Evolutionary conservation across 805 yeast species (phyloP), one percentile per base, ranked within the genome.

Genomic region (Ogataea henricii): DNA sequence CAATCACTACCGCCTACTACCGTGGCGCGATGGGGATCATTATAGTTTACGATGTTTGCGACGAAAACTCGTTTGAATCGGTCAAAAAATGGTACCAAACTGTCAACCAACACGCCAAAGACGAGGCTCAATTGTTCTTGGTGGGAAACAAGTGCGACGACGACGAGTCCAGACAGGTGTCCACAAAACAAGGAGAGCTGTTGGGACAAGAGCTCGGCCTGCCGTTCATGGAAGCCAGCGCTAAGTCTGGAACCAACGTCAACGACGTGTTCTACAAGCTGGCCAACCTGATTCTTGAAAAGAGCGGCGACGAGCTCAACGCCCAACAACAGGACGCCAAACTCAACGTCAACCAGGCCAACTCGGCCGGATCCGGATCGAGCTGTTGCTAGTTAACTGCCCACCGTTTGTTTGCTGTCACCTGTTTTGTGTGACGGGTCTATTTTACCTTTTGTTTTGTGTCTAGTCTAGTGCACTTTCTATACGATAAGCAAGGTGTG

Each of bases 121-220:
- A 91, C 56, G 96, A 91, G 63, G 97, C 97, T 12, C 96, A 90
- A 69, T 77, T 94, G 64, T 84, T 92, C 64, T 76, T 94, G 57
- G 97, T 94, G 13, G 99, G 97, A 55, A 94, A 94, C 77, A 94
- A 94, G 76, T 85, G 87, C 67, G 99, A 94, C 64, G 94, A 91
- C 71, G 83, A 78, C 44, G 92, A 84, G 52, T 80, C 87, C 57
- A 84, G 99, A 70, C 91, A 86, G 48, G 96, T 94, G 10, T 75
- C 91, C 20, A 77, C 80, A 48, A 96, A 92, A 63, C 96, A 92
- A 69, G 99, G 98, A 62, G 89, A 87, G 65, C 82, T 80, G 17
- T 75, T 94, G 56, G 97, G 98, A 22, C 78, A 82, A 49, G 95
- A 87, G 68, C 77, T 94, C 58, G 88, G 88, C 47, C 77, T 94